These are phyloP conservation scores for Hymenoscyphus fructigenus DNA, from an alignment of 2,329 filamentous ascomycete genomes.

Conservation along the genomic window DNA sequence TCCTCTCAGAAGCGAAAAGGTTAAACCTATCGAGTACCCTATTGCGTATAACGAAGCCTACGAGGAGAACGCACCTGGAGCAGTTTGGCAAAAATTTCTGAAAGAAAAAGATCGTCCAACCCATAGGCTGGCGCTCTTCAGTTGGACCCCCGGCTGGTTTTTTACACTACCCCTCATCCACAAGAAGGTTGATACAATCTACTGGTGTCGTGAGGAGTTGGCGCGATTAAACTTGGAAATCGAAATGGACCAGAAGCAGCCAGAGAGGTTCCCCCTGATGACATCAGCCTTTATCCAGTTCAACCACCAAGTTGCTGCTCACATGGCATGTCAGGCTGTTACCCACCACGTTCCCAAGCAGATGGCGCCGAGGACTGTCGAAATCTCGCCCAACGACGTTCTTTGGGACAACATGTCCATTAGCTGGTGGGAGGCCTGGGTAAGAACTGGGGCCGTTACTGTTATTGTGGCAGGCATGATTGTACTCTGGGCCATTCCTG, in stretches of 20 bases:
- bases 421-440: conserved; percentile 87
- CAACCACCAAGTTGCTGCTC: conserved; percentile 94
- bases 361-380: conserved; percentile 90
- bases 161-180: conserved; percentile 76
- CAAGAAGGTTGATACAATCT: conserved; percentile 92
- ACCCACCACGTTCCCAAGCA: conserved; percentile 89
- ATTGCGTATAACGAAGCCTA: conserved; percentile 61
- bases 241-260: conserved; percentile 81
- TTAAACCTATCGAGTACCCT: conserved; percentile 51
- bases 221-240: conserved; percentile 90
- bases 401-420: conserved; percentile 98
- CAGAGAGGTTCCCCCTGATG: conserved; percentile 86
- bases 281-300: conserved; percentile 98
- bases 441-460: conserved; percentile 59
- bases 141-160: conserved; percentile 64
- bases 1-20: conserved; percentile 39
- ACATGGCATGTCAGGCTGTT: conserved; percentile 94
- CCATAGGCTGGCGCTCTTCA: conserved; percentile 68
- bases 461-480: conserved; percentile 70
- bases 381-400: conserved; percentile 89
- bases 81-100: conserved; percentile 82
- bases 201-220: conserved; percentile 82
- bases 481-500: conserved; percentile 85
- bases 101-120: conserved; percentile 80
- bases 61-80: conserved; percentile 59